phyloP scores from a whole-genome alignment of 768 basidiomycete species.

The Kwoniella newhampshirensis region DNA sequence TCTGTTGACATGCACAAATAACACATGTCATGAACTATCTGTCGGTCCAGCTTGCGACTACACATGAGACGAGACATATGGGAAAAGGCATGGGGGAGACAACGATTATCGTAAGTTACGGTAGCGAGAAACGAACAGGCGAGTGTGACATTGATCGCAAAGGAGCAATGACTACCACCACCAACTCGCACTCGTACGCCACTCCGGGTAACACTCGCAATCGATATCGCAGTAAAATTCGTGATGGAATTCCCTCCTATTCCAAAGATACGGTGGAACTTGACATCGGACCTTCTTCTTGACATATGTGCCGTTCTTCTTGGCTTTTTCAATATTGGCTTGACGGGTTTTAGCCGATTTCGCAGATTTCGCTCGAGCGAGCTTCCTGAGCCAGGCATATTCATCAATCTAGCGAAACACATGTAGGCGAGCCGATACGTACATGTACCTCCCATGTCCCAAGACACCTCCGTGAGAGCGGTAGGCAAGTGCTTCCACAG shows the following conservation, averaged over 20 bases:
- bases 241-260: background rate
- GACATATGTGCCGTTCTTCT: constrained; percentile 7
- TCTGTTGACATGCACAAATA: no score
- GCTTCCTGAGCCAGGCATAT: background rate
- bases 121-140: no score
- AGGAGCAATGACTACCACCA: no score
- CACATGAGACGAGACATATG: no score
- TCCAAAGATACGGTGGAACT: constrained; percentile 10
- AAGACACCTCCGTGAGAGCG: constrained; percentile 23
- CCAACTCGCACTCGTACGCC: no score
- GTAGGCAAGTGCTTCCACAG: constrained; percentile 28
- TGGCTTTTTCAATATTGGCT: constrained; percentile 14
- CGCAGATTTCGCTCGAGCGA: background rate
- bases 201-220: no score
- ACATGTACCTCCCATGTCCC: constrained; percentile 20
- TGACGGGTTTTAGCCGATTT: constrained; percentile 1
- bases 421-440: background rate
- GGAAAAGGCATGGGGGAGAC: no score
- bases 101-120: no score
- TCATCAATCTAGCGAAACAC: background rate
- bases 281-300: constrained; percentile 7
- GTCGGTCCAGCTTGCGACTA: no score
- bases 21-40: no score
- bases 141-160: no score
- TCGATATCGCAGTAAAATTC: background rate